These are phyloP conservation scores for Rhazya stricta DNA, from an alignment of 257 asterid species.

Conservation along the genomic window DNA sequence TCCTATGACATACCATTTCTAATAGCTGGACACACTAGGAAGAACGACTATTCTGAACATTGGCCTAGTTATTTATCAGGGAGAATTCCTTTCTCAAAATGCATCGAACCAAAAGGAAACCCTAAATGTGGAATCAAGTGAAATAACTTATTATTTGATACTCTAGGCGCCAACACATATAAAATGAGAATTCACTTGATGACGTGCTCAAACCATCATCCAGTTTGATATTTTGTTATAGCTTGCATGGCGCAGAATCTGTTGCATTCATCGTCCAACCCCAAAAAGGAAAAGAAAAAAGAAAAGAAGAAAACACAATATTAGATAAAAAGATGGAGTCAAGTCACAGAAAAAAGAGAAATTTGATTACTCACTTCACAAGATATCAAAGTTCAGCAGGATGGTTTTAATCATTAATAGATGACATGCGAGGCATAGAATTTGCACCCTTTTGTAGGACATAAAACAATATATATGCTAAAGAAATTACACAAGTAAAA, in stretches of 20 bases:
- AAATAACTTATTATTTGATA: background rate
- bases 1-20: background rate
- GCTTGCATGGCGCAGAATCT: background rate
- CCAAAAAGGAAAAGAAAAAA: too few relatives aligned
- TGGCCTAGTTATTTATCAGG: background rate
- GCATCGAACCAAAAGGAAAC: background rate
- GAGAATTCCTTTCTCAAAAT: background rate
- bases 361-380: background rate
- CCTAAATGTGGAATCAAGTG: background rate
- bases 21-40: background rate
- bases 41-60: background rate
- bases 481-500: background rate
- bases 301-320: background rate
- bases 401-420: background rate
- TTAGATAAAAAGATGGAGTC: background rate
- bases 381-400: background rate
- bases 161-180: background rate
- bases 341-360: background rate
- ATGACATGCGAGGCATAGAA: background rate
- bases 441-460: background rate
- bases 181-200: slow-evolving; percentile 1
- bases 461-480: background rate
- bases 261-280: background rate
- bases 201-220: background rate
- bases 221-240: background rate